Percentiles rank a stretch among this genome's conserved stretches.
These are phyloP conservation scores for Pistacia integerrima DNA, from an alignment of 345 rosid species.

Conservation along the genomic window DNA sequence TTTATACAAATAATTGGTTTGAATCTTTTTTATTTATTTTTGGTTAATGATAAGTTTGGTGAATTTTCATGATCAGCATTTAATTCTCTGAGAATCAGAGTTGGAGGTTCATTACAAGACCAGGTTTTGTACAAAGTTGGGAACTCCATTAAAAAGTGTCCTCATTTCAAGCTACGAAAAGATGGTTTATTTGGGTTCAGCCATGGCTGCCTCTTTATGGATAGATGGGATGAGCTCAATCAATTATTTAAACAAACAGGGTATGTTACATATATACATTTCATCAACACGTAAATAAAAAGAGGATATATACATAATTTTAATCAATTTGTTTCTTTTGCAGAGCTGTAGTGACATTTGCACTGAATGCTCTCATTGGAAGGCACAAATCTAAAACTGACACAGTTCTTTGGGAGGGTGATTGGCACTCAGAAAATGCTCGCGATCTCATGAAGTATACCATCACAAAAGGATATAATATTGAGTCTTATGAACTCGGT, in stretches of 20 bases:
- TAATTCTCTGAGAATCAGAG: constrained; percentile 42
- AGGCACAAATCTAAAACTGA: constrained; percentile 22
- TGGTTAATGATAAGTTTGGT: not conserved
- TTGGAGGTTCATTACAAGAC: constrained; percentile 55
- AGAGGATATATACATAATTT: not conserved
- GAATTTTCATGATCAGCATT: constrained; percentile 38
- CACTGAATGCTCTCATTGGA: constrained; percentile 54
- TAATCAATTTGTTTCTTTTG: not conserved
- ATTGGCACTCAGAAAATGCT: constrained; percentile 49
- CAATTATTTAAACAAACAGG: constrained; percentile 41
- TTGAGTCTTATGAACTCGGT: constrained; percentile 67
- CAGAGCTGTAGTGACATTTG: constrained; percentile 48
- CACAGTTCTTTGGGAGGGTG: constrained; percentile 34
- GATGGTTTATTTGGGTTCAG: constrained; percentile 52
- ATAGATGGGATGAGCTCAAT: constrained; percentile 59
- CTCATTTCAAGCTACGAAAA: constrained; percentile 24
- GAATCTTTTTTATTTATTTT: not conserved
- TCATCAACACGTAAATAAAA: not conserved
- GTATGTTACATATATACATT: constrained; percentile 21
- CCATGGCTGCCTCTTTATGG: constrained; percentile 48
- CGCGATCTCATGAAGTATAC: constrained; percentile 51
- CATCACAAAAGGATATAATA: constrained; percentile 46
- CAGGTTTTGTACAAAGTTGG: constrained; percentile 50
- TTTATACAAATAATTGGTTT: too few relatives aligned
- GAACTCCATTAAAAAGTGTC: constrained; percentile 28